Evolutionary conservation across 2,329 filamentous ascomycete species (phyloP).

Genomic region (Dactylellina parvicollis): DNA sequence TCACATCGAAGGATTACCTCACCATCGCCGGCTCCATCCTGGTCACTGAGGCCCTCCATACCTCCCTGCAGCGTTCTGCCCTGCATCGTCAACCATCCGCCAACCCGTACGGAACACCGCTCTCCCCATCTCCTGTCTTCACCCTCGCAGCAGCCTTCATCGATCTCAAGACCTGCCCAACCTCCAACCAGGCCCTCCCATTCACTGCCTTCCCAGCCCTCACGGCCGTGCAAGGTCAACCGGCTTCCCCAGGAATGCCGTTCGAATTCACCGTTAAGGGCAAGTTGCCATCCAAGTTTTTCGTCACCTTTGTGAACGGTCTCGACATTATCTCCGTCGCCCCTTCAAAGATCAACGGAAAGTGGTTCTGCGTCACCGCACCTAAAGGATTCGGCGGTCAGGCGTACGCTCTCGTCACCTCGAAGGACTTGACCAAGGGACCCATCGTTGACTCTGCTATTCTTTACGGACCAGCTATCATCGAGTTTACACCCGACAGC

Average conservation of each 20-base stretch:
- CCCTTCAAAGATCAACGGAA: background rate
- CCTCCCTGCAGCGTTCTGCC: constrained; percentile 69
- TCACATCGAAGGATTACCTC: constrained; percentile 69
- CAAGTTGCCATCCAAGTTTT: background rate
- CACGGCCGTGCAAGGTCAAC: constrained; percentile 34
- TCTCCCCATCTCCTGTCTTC: constrained; percentile 70
- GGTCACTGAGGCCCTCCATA: constrained; percentile 73
- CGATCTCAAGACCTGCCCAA: constrained; percentile 68
- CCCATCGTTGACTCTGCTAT: constrained; percentile 1
- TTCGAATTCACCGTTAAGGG: constrained; percentile 5
- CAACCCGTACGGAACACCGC: constrained; percentile 70
- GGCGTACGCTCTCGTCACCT: constrained; percentile 14
- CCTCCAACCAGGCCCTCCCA: constrained; percentile 67
- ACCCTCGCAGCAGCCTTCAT: constrained; percentile 74
- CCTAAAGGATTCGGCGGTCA: constrained; percentile 3
- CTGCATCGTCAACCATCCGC: constrained; percentile 67
- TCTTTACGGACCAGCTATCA: constrained; percentile 13
- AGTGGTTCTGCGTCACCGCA: background rate
- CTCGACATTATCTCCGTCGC: constrained; percentile 2
- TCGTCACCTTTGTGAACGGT: constrained; percentile 8
- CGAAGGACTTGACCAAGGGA: background rate
- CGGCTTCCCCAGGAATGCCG: background rate
- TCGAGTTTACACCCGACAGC: constrained; percentile 3
- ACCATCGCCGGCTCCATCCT: constrained; percentile 72
- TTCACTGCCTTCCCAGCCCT: constrained; percentile 71